Evolutionary conservation across 2,329 filamentous ascomycete species (phyloP).

Genomic region (Hawksworthiomyces lignivorus): DNA sequence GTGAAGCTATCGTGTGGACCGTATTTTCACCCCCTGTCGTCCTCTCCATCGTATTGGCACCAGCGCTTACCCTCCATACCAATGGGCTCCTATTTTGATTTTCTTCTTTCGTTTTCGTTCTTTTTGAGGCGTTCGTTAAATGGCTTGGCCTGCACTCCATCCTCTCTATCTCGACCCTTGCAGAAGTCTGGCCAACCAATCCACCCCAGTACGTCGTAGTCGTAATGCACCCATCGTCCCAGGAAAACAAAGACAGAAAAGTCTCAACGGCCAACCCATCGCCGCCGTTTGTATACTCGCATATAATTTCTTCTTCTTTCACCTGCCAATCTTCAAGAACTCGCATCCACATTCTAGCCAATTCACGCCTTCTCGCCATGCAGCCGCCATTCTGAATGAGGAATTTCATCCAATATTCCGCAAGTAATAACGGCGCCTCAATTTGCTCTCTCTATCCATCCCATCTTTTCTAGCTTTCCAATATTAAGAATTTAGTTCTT

Average conservation of each 20-base stretch:
- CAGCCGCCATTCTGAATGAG: conserved; percentile 10
- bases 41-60: conserved; percentile 5
- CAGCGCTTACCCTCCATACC: conserved; percentile 1
- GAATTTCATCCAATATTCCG: conserved; percentile 8
- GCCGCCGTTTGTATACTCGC: no score
- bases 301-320: no score
- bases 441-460: neutral
- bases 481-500: neutral
- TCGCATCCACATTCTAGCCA: conserved; percentile 1
- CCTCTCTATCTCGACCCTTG: no score
- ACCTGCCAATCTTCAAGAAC: no score
- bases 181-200: no score
- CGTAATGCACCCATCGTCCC: no score
- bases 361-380: neutral
- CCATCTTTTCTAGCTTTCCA: neutral
- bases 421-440: conserved; percentile 7
- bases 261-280: no score
- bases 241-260: no score
- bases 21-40: conserved; percentile 3
- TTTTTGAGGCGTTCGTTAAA: no score
- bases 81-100: conserved; percentile 1
- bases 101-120: conserved; percentile 1
- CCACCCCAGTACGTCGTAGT: no score
- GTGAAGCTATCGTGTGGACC: neutral
- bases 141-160: no score